phyloP scores from a whole-genome alignment of 1,284 basidiomycete species.

The Puccinia novopanici region DNA sequence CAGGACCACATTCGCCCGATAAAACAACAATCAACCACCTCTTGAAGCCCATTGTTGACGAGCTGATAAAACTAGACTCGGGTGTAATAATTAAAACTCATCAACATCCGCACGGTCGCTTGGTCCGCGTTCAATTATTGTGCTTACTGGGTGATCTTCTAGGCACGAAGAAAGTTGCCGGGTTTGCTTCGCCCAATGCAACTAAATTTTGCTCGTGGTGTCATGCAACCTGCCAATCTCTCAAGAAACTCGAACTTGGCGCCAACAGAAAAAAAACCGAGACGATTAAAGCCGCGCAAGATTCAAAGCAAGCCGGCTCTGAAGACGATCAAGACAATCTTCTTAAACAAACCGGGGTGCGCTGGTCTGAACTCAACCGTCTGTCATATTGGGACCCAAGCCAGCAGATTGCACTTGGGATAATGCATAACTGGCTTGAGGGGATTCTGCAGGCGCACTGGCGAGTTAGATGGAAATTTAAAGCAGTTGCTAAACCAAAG shows the following conservation, averaged over 20 bases:
- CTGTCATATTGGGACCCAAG: conserved; percentile 23
- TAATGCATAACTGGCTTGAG: conserved; percentile 40
- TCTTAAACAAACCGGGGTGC: conserved; percentile 20
- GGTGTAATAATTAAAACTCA: conserved; percentile 4
- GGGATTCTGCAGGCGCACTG: conserved; percentile 9
- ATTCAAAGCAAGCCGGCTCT: background rate
- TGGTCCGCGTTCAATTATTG: conserved; percentile 10
- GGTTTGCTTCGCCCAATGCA: conserved; percentile 8
- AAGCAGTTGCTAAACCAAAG: background rate
- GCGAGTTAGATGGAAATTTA: conserved; percentile 10
- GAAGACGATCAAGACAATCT: conserved; percentile 3
- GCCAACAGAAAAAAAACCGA: background rate
- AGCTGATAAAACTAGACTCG: background rate
- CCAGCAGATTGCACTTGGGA: conserved; percentile 26
- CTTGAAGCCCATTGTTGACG: conserved; percentile 11
- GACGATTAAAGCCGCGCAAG: conserved; percentile 1
- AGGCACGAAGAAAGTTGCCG: too few species aligned
- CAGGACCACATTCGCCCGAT: conserved; percentile 20
- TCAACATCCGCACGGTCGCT: conserved; percentile 1
- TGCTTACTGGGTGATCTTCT: background rate
- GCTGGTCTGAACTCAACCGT: conserved; percentile 33
- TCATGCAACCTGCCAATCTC: background rate
- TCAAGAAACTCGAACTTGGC: background rate
- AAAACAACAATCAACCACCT: conserved; percentile 11
- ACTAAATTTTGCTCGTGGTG: conserved; percentile 19